Conservation (phyloP, 495 filamentous ascomycete genomes). For the Xylaria flabelliformis region DNA sequence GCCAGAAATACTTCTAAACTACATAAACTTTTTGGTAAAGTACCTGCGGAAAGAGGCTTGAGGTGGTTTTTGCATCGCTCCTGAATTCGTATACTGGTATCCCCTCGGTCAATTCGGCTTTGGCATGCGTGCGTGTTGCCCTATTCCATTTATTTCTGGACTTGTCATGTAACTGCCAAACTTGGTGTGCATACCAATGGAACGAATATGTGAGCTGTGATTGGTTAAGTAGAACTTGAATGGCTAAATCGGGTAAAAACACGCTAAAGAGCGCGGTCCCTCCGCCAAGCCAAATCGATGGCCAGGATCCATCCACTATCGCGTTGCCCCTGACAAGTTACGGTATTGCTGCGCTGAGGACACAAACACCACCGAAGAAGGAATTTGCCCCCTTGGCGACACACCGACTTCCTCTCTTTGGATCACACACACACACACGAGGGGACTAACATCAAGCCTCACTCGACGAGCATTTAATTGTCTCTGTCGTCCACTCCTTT, state of each 20-base stretch:
- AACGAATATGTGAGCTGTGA: neutral
- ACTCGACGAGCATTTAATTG: slow-evolving; percentile 36
- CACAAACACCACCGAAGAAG: slow-evolving; percentile 32
- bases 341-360: slow-evolving; percentile 28
- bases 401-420: slow-evolving; percentile 24
- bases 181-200: neutral
- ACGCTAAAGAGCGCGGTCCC: slow-evolving; percentile 8
- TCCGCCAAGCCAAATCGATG: slow-evolving; percentile 11
- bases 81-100: neutral
- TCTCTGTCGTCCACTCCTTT: slow-evolving; percentile 36
- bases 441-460: neutral
- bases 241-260: slow-evolving; percentile 12
- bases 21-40: neutral
- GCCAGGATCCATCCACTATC: neutral
- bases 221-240: neutral
- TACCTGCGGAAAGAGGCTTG: neutral
- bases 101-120: neutral
- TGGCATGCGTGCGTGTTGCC: neutral
- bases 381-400: slow-evolving; percentile 24
- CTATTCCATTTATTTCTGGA: neutral
- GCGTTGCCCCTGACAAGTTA: slow-evolving; percentile 18
- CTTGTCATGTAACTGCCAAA: no score
- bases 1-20: neutral
- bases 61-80: neutral
- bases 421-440: neutral